Evolutionary conservation across 1,139 yeast genomes (phyloP), one percentile per base, ranked within the genome.

Genomic region (Arxiozyma bovina): DNA sequence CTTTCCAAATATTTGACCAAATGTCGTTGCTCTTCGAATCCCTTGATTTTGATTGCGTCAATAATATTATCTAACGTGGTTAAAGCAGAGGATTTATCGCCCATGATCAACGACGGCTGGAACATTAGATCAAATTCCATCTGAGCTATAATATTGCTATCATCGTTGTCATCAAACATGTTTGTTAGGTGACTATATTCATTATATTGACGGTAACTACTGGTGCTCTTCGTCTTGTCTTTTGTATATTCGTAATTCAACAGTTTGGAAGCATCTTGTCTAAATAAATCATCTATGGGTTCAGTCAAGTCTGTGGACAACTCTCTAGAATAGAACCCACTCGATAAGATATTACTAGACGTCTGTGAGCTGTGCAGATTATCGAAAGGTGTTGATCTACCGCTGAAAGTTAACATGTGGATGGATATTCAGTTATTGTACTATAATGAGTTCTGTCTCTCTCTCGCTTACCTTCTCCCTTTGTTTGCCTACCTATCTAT

Each of bases 1-100:
- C 76, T 78, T 55, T 87, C 77, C 55, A 90, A 73, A 61, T 86
- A 91, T 43, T 74, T 72, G 1, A 95, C 93, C 38, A 82, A 81
- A 48, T 80, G 73, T 34, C 69, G 64, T 50, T 88, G 72, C 56
- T 80, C 85, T 21, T 78, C 80, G 46, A 76, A 61, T 38, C 61
- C 59, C 6, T 61, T 55, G 45, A 65, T 61, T 50, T 64, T 65
- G 48, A 69, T 55, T 45, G 61, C 63, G 45, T 63, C 62, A 48
- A 69, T 66, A 27, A 68, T 67, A 5, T 56, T 50, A 1, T 54
- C 54, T 11, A 54, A 27, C 1, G 45, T 45, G 15, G 27, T 15
- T 21, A 48, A 23, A 9, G 40, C 45, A 25, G 53, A 45, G 15
- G 47, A 42, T 21, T 30, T 43, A 43, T 49, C 51, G 2, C 51